phyloP scores from a whole-genome alignment of 1,284 basidiomycete genomes.

The Volvariella surrecta region DNA sequence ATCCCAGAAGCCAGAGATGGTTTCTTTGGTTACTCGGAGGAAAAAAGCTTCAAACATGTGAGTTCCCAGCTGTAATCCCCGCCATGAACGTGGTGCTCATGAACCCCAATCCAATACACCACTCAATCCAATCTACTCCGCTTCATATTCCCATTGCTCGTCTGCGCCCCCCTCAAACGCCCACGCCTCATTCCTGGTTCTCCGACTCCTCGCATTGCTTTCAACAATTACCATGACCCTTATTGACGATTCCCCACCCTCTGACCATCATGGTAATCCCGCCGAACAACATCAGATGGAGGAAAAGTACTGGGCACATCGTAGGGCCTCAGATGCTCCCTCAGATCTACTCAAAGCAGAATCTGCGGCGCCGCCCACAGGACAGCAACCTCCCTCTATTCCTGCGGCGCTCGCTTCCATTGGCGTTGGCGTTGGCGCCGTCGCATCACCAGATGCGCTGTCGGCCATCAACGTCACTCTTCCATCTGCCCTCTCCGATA shows the following conservation, averaged over 20 bases:
- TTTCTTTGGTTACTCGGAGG: conserved; percentile 70
- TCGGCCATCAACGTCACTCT: too few species aligned
- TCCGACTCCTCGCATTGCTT: too few species aligned
- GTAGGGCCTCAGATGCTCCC: conserved; percentile 39
- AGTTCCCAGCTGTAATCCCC: conserved; percentile 18
- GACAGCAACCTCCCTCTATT: too few species aligned
- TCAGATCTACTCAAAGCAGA: conserved; percentile 23
- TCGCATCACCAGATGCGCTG: too few species aligned
- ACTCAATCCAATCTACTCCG: neutral
- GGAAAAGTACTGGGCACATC: conserved; percentile 59
- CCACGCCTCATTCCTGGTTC: too few species aligned
- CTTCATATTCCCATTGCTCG: too few species aligned
- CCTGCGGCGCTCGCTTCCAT: too few species aligned
- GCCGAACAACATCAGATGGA: conserved; percentile 43
- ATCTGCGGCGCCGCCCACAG: conserved; percentile 7
- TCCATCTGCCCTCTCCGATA: too few species aligned
- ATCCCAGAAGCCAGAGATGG: conserved; percentile 58
- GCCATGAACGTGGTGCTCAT: too few species aligned
- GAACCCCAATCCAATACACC: neutral
- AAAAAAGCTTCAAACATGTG: conserved; percentile 66
- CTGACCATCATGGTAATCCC: neutral
- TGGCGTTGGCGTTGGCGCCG: too few species aligned
- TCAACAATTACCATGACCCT: too few species aligned
- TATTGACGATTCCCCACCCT: neutral
- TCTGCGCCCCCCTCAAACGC: too few species aligned